Conservation (phyloP, 1,139 yeast species). For the Candida sp. region DNA sequence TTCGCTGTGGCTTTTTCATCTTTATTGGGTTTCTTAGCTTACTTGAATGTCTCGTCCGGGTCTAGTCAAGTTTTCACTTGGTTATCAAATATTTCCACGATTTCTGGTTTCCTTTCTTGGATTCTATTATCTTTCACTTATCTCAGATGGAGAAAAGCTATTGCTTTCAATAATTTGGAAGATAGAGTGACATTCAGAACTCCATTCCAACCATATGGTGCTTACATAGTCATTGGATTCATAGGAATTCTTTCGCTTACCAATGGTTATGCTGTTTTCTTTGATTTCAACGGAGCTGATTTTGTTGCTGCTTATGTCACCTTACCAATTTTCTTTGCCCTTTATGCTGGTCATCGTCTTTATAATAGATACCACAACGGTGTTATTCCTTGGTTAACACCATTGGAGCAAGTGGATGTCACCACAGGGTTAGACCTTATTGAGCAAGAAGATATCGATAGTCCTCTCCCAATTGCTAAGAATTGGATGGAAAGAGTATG, state of each 20-base stretch:
- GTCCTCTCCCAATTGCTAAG: constrained; percentile 25
- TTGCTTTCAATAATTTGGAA: constrained; percentile 33
- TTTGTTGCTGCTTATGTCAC: constrained; percentile 64
- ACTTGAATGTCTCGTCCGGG: constrained; percentile 54
- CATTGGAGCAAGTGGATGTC: constrained; percentile 42
- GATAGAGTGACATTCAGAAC: constrained; percentile 49
- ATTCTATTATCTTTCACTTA: constrained; percentile 45
- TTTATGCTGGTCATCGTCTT: constrained; percentile 42
- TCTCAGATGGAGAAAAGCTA: constrained; percentile 53
- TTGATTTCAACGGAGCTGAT: constrained; percentile 47
- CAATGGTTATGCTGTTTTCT: constrained; percentile 58
- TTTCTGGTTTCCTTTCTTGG: constrained; percentile 73
- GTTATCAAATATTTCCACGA: constrained; percentile 68
- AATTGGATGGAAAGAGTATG: constrained; percentile 33
- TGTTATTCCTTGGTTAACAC: constrained; percentile 29
- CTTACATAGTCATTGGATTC: constrained; percentile 47
- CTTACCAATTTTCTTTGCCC: constrained; percentile 47
- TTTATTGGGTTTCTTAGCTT: constrained; percentile 48
- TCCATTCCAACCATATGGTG: constrained; percentile 47
- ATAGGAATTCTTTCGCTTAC: constrained; percentile 47
- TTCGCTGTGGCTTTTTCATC: constrained; percentile 37
- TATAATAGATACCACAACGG: constrained; percentile 27
- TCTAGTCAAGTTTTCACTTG: constrained; percentile 59
- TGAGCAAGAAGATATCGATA: constrained; percentile 33
- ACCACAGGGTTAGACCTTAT: constrained; percentile 43